Conservation (phyloP, 2,329 filamentous ascomycete genomes). For the Pseudogymnoascus sp. region DNA sequence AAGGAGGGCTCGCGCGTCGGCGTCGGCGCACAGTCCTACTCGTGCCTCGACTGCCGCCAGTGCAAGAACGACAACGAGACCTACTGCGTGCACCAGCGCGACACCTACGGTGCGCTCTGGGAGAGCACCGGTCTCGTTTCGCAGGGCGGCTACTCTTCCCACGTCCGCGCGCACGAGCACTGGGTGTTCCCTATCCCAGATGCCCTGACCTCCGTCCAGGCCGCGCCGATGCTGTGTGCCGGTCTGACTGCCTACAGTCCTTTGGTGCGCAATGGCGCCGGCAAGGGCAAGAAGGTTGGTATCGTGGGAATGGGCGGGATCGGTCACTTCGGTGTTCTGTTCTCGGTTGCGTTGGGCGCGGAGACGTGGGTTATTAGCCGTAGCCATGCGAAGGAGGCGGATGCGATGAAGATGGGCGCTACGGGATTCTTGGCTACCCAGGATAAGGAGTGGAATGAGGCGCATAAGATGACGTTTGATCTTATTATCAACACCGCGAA, state of each 20-base stretch:
- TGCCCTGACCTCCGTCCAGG: conserved; percentile 49
- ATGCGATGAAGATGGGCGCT: conserved; percentile 50
- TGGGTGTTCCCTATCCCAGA: conserved; percentile 71
- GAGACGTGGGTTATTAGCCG: conserved; percentile 55
- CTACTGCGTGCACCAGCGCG: conserved; percentile 41
- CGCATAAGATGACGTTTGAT: conserved; percentile 58
- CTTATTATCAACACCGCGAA: conserved; percentile 69
- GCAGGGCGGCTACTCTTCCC: conserved; percentile 58
- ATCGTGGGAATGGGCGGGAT: conserved; percentile 66
- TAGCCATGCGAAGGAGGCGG: conserved; percentile 49
- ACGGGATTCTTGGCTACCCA: conserved; percentile 50
- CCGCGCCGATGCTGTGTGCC: conserved; percentile 77
- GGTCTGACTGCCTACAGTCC: conserved; percentile 75
- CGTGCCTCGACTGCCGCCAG: conserved; percentile 44
- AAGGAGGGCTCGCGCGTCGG: conserved; percentile 45
- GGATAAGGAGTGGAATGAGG: conserved; percentile 48
- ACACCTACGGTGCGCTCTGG: conserved; percentile 42
- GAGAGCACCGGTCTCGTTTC: conserved; percentile 51
- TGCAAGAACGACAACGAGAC: conserved; percentile 48
- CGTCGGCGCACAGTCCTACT: conserved; percentile 45
- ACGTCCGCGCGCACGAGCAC: conserved; percentile 69
- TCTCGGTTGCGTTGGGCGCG: conserved; percentile 57
- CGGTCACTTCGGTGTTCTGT: conserved; percentile 62
- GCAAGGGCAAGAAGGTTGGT: conserved; percentile 70
- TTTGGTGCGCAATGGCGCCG: conserved; percentile 64